Conservation (phyloP, 306 rosid genomes). For the Lathyrus oleraceus region DNA sequence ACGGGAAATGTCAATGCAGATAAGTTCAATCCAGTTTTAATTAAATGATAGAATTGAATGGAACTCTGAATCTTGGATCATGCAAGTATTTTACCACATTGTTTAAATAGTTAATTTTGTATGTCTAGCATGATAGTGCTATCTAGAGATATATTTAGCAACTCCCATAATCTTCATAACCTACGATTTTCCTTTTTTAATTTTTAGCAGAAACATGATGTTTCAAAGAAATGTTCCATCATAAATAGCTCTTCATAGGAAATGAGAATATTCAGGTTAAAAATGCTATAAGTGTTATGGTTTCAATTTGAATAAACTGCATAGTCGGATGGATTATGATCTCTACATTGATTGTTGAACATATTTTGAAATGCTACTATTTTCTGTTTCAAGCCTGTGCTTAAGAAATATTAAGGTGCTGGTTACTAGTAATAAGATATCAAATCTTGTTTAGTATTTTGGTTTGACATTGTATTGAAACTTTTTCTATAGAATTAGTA, state of each 20-base stretch:
- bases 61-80: neutral
- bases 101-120: neutral
- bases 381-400: neutral
- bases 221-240: constrained; percentile 11
- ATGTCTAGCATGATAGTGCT: neutral
- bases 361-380: neutral
- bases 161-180: neutral
- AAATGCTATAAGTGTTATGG: neutral
- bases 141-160: neutral
- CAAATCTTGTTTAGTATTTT: constrained; percentile 6
- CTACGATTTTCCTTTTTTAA: neutral
- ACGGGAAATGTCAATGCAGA: too few relatives aligned
- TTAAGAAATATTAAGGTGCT: constrained; percentile 6
- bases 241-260: neutral
- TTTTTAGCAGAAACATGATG: neutral
- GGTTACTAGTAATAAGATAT: neutral
- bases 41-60: neutral
- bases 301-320: constrained; percentile 31
- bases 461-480: constrained; percentile 1
- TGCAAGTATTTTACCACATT: neutral
- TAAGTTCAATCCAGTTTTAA: too few relatives aligned
- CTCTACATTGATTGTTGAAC: neutral
- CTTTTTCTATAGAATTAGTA: constrained; percentile 57
- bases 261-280: constrained; percentile 8
- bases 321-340: constrained; percentile 9